These are phyloP conservation scores for Fusarium piperis DNA, from an alignment of 2,329 filamentous ascomycete species.

Conservation along the genomic window DNA sequence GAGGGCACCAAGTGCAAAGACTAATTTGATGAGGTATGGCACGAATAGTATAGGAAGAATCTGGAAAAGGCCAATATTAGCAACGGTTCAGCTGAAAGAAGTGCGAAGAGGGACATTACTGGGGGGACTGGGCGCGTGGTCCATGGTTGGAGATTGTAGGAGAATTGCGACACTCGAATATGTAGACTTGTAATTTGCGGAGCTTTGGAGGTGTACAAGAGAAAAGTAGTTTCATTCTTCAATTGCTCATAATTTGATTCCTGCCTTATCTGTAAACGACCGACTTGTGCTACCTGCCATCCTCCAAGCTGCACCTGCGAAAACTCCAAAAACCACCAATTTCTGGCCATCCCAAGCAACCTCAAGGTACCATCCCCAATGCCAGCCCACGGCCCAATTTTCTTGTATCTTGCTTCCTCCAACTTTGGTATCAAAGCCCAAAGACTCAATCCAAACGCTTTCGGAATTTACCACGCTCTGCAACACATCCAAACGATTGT, in stretches of 20 bases:
- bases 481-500: neutral
- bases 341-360: neutral
- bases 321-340: slow-evolving; percentile 4
- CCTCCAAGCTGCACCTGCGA: neutral
- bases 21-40: neutral
- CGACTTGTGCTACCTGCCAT: neutral
- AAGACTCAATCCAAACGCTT: neutral
- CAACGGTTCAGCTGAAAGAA: neutral
- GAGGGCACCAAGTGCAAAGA: slow-evolving; percentile 1
- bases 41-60: neutral
- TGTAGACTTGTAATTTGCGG: neutral
- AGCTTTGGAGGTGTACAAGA: neutral
- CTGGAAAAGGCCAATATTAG: neutral
- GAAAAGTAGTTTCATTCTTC: neutral
- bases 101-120: neutral
- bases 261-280: neutral
- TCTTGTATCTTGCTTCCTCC: neutral
- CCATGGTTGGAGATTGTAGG: neutral
- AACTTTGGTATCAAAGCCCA: neutral
- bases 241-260: neutral
- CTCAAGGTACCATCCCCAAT: neutral
- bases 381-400: neutral
- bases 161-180: neutral
- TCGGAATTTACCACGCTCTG: neutral
- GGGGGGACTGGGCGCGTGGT: neutral